These are phyloP conservation scores for Trichothecium roseum DNA, from an alignment of 2,329 filamentous ascomycete genomes.

Conservation along the genomic window DNA sequence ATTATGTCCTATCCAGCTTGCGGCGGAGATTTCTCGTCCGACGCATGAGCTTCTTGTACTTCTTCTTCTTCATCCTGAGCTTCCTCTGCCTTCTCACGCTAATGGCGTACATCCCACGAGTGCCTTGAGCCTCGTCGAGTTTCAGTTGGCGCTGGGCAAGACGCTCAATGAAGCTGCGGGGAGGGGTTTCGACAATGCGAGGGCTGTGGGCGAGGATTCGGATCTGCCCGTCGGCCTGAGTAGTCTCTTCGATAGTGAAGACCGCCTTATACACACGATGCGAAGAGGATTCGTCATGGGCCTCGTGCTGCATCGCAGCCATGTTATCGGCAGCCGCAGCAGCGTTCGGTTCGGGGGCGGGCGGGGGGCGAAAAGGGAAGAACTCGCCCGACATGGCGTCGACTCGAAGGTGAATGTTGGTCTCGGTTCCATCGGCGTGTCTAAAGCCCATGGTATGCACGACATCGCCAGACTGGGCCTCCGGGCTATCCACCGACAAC, in stretches of 20 bases:
- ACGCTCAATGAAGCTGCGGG: constrained; percentile 57
- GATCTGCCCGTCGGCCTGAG: constrained; percentile 47
- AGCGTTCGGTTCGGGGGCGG: constrained; percentile 55
- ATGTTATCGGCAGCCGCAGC: constrained; percentile 23
- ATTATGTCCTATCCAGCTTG: constrained; percentile 62
- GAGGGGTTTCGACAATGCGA: constrained; percentile 40
- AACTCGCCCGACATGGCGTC: constrained; percentile 61
- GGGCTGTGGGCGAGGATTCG: constrained; percentile 52
- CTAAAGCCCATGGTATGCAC: constrained; percentile 41
- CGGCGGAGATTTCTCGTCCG: constrained; percentile 78
- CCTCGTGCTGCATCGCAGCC: constrained; percentile 18
- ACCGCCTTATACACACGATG: constrained; percentile 52
- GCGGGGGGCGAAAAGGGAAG: constrained; percentile 76
- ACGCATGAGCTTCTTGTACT: constrained; percentile 99
- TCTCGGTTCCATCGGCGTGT: constrained; percentile 45
- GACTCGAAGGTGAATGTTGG: constrained; percentile 54
- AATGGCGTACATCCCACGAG: constrained; percentile 62
- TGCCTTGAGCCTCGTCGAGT: constrained; percentile 43
- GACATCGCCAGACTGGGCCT: constrained; percentile 31
- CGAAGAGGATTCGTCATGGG: constrained; percentile 28
- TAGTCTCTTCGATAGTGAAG: constrained; percentile 58
- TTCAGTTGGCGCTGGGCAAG: constrained; percentile 54
- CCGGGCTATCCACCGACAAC: constrained; percentile 25
- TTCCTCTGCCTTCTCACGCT: constrained; percentile 88
- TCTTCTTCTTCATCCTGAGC: constrained; percentile 99